Base-by-base conservation (phyloP, 2,329 filamentous ascomycete genomes). In the Epichloe scottii region DNA sequence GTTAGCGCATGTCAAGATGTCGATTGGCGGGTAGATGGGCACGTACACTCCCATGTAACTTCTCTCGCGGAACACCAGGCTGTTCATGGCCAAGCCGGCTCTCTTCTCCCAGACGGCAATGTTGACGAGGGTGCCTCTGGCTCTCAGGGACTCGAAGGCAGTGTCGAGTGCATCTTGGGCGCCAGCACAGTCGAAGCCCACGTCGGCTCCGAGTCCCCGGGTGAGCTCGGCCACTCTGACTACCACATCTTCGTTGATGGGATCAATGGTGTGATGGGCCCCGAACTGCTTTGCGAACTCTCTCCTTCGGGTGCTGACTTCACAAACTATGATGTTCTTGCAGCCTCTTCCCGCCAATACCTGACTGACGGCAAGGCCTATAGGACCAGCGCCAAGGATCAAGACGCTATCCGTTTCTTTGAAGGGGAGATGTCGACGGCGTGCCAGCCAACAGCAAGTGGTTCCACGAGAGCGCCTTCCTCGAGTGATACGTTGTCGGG, bases 101-200 rank as follows among this genome's bases (percentile, higher is more conserved):
- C 52, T 48, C 48, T 82, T 77, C 58, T 81, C 78, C 78, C 78
- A 84, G 3, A 84, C 77, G 0, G 81, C 78, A n/a, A 84, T 72
- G 54, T 84, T 84, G 2, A 84, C 72, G 0, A 85, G 70, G 0
- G 76, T 77, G 0, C 80, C 81, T 37, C 75, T 68, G 0, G 71
- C 68, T 46, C 72, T 68, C 3, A 80, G 73, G 0, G 74, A 70
- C 19, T 70, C 62, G 40, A 72, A 77, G 57, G 64, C 78, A 56
- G 53, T 60, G 38, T 69, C 61, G 4, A 75, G 57, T n/a, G 68
- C 75, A 1, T 67, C 67, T n/a, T 74, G 70, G 19, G 82, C 77
- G 6, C 81, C 81, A 0, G 80, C 79, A 34, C 78, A 79, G 55
- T 85, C 80, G 54, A 83, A 81, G 0, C 77, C 75, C 2, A 83